Evolutionary conservation across 225 moss, liverwort and hornwort genomes (phyloP), one percentile per base, ranked within the genome.

Genomic region (Physcomitrium patens): DNA sequence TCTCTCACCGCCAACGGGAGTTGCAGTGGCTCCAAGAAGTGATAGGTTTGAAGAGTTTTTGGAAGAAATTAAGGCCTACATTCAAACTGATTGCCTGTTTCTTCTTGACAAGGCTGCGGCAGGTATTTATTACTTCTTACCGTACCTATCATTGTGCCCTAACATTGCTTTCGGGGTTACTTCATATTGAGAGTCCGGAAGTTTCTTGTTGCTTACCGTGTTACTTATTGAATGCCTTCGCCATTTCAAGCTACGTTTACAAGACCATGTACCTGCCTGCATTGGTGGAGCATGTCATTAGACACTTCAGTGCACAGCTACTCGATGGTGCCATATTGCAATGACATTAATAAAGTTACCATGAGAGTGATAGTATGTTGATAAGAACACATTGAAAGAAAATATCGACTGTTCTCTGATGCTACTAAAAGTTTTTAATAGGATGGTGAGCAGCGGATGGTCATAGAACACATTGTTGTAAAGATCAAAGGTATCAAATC

Each of bases 71-170:
- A 85, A 94, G 80, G 74, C 49, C 37, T 78, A 71, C 12, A 75
- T 94, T 70, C 81, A 88, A 76, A 76, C 86, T 55, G 80, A 94
- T 16, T 94, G 94, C 85, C 86, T 84, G 80, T 94, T 91, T 77
- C 77, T 94, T 60, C 88, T 94, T 15, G 88, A 91, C 55, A 91
- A 88, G 52, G 88, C 94, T 60, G 80, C 90, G 65, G 91, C 86
- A 89, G 90, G 92, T 80, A 68, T 44, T 52, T 14, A 52, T 45
- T 45, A 24, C 74, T 44, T 48, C 12, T 69, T 41, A 3, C 51
- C 42, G 18, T 61, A 16, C 20, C 1, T 67, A 52, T 24, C 42
- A 47, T 57, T 31, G 12, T 37, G 9, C 51, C 15, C 46, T 42
- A 13, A 17, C 43, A 31, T 16, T 61, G 42, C 5, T 51, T 20